phyloP scores from a whole-genome alignment of 2,329 filamentous ascomycete species.

The Verticillium nubilum region DNA sequence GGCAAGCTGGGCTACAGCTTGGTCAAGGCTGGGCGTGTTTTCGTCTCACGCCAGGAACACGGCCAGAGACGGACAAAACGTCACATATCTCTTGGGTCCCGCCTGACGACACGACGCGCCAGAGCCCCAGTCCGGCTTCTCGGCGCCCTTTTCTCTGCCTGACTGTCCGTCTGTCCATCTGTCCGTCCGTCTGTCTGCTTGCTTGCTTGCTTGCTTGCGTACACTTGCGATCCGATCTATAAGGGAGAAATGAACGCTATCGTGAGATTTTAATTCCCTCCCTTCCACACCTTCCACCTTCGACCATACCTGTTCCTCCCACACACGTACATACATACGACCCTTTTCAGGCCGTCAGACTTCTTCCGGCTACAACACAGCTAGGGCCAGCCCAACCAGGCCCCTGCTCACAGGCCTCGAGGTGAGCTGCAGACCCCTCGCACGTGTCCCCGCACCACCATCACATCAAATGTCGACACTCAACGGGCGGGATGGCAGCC shows the following conservation, averaged over 20 bases:
- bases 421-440: background rate
- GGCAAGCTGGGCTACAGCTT: background rate
- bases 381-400: background rate
- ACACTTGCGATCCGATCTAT: background rate
- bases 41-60: background rate
- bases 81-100: background rate
- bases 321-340: background rate
- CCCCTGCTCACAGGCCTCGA: background rate
- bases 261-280: background rate
- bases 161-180: background rate
- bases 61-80: background rate
- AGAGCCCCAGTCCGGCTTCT: background rate
- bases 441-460: constrained; percentile 3
- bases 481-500: background rate
- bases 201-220: too few relatives aligned
- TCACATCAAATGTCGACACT: background rate
- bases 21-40: background rate
- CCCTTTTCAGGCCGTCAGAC: background rate
- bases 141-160: background rate
- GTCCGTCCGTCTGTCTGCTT: too few relatives aligned
- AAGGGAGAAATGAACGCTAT: constrained; percentile 15
- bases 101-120: background rate
- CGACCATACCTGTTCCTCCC: background rate
- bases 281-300: background rate
- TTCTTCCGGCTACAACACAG: background rate